Percentiles rank a stretch among this genome's conserved stretches.
These are phyloP conservation scores for Kwoniella sp. DNA, from an alignment of 768 basidiomycete species.

Conservation along the genomic window DNA sequence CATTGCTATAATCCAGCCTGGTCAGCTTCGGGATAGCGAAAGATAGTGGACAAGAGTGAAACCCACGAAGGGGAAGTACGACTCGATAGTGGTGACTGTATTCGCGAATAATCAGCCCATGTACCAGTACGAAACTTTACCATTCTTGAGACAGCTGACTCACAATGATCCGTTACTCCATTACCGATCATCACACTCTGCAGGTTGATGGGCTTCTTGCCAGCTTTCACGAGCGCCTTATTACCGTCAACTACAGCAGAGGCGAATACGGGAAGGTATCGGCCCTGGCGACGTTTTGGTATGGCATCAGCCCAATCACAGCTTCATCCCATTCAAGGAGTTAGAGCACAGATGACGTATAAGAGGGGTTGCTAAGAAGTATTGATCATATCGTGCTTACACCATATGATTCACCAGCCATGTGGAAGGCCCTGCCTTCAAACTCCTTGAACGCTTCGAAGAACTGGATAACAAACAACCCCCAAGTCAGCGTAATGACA, in stretches of 20 bases:
- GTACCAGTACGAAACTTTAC: not conserved
- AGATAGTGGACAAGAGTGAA: not conserved
- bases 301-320: not conserved
- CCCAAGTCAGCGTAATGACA: not conserved
- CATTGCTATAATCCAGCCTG: slow-evolving; percentile 35
- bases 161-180: slow-evolving; percentile 56
- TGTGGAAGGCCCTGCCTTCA: slow-evolving; percentile 67
- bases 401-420: slow-evolving; percentile 74
- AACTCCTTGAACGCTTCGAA: slow-evolving; percentile 77
- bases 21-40: not conserved
- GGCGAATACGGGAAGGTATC: slow-evolving; percentile 63
- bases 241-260: slow-evolving; percentile 77
- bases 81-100: slow-evolving; percentile 37
- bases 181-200: slow-evolving; percentile 71
- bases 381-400: too few relatives aligned
- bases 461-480: slow-evolving; percentile 57
- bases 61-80: slow-evolving; percentile 49
- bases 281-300: slow-evolving; percentile 35
- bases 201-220: slow-evolving; percentile 65
- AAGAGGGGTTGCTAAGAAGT: too few relatives aligned
- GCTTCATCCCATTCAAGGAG: too few relatives aligned
- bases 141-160: slow-evolving; percentile 4
- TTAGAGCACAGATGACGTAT: too few relatives aligned
- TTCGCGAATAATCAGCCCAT: not conserved
- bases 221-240: slow-evolving; percentile 60